Percentiles rank a stretch among this genome's conserved stretches.
phyloP scores from a whole-genome alignment of 305 asterid species.

The Rubia balearica region DNA sequence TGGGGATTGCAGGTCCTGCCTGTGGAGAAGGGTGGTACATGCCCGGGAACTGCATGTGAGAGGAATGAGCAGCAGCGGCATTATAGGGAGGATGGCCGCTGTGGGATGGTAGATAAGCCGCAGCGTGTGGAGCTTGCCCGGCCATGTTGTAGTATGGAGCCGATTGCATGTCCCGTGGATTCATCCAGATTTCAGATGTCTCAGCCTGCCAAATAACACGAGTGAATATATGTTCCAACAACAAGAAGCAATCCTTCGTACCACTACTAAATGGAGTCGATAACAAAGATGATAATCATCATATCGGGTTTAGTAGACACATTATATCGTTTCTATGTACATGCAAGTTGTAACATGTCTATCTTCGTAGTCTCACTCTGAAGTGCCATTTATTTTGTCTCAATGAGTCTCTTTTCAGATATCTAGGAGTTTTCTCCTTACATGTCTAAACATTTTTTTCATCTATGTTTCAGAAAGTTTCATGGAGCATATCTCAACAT shows the following conservation, averaged over 20 bases:
- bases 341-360: too few species aligned
- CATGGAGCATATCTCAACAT: too few species aligned
- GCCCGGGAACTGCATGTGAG: conserved; percentile 89
- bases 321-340: too few species aligned
- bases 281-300: too few species aligned
- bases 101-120: conserved; percentile 78
- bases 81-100: conserved; percentile 70
- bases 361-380: too few species aligned
- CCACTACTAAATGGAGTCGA: too few species aligned
- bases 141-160: conserved; percentile 79
- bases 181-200: conserved; percentile 96
- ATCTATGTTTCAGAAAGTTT: too few species aligned
- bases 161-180: conserved; percentile 77
- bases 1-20: conserved; percentile 50
- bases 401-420: too few species aligned
- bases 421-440: too few species aligned
- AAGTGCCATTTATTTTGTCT: too few species aligned
- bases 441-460: too few species aligned
- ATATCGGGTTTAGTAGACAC: too few species aligned
- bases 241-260: background rate
- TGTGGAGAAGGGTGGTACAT: conserved; percentile 75
- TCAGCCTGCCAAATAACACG: conserved; percentile 48
- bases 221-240: background rate
- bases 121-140: conserved; percentile 81
- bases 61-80: conserved; percentile 65